Conservation (phyloP, 495 filamentous ascomycete species). For the Ramalina peruviana region DNA sequence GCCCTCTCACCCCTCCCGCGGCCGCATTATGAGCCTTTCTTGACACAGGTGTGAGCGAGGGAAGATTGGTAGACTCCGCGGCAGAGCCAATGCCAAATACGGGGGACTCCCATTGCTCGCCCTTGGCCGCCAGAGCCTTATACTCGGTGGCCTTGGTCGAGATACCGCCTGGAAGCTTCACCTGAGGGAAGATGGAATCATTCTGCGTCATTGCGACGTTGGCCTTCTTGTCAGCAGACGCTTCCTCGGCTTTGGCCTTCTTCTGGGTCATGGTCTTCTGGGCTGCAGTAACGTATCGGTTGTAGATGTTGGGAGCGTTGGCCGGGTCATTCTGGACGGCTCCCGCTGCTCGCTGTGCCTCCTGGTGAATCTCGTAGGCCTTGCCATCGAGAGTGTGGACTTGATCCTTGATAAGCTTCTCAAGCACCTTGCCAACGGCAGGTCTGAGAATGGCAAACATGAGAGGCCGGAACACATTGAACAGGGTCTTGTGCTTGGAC, state of each 20-base stretch:
- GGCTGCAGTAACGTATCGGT: constrained; percentile 61
- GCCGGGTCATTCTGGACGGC: constrained; percentile 58
- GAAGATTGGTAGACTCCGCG: constrained; percentile 53
- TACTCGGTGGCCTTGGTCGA: constrained; percentile 92
- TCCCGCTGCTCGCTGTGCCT: constrained; percentile 58
- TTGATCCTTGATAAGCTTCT: constrained; percentile 73
- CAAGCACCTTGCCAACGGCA: constrained; percentile 69
- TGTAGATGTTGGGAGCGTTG: constrained; percentile 72
- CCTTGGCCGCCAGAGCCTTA: constrained; percentile 72
- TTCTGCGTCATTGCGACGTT: constrained; percentile 73
- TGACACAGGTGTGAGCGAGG: constrained; percentile 43
- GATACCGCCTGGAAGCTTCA: constrained; percentile 81
- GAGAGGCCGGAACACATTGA: constrained; percentile 76
- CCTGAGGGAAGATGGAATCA: constrained; percentile 78
- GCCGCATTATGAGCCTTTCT: constrained; percentile 49
- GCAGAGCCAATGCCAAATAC: constrained; percentile 85
- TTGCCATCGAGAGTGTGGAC: constrained; percentile 57
- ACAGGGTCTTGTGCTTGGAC: constrained; percentile 87
- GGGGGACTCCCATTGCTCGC: constrained; percentile 88
- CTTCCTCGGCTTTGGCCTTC: constrained; percentile 53
- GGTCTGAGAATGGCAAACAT: constrained; percentile 75
- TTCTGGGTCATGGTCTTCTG: constrained; percentile 60
- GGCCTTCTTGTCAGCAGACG: constrained; percentile 59
- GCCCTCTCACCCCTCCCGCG: constrained; percentile 24
- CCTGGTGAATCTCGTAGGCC: constrained; percentile 61